Evolutionary conservation across 140 eudicot species (phyloP), one percentile per base, ranked within the genome.

Genomic region (Ambrosia hybrid): DNA sequence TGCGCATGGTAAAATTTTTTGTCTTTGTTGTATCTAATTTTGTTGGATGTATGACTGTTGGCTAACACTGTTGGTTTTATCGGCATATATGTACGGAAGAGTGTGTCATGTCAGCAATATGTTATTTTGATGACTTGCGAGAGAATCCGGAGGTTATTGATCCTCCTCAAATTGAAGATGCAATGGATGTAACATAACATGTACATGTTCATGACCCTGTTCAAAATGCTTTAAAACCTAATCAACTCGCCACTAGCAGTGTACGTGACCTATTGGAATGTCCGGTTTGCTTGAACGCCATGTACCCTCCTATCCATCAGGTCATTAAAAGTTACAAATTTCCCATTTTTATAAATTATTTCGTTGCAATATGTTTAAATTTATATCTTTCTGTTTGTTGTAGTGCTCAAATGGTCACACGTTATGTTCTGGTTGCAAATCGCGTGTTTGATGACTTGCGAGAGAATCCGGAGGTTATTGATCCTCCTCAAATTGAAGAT

Each of bases 391-490:
- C 3, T 1, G 3, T 46, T 11, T 51, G 33, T 73, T 81, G 56
- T 87, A 92, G 98, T 92, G 98, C 76, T 85, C 96, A 9, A 92
- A 92, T 67, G 98, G 98, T 38, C 98, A 92, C 77, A 89, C 98
- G 12, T 37, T 92, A 52, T 92, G 98, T 66, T 89, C 95, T 13
- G 84, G 85, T 34, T 89, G 98, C 95, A 89, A 87, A 52, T 92
- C 98, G 17, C 80, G 86, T 62, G 96, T 86, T 68, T 63, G 95
- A 89, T 43, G 96, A 89, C 37, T 26, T 85, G 74, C 76, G 88
- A 56, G 79, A 57, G 34, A 83, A 82, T 60, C 89, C 96, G 3
- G 96, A 89, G 79, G 87, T 92, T 21, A 78, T 92, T 57, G 88
- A 92, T 85, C 88, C 95, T 78, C 86, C 98, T 33, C 80, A 82